Base-by-base conservation (phyloP, 805 yeast species). In the Candida xyloterini region DNA sequence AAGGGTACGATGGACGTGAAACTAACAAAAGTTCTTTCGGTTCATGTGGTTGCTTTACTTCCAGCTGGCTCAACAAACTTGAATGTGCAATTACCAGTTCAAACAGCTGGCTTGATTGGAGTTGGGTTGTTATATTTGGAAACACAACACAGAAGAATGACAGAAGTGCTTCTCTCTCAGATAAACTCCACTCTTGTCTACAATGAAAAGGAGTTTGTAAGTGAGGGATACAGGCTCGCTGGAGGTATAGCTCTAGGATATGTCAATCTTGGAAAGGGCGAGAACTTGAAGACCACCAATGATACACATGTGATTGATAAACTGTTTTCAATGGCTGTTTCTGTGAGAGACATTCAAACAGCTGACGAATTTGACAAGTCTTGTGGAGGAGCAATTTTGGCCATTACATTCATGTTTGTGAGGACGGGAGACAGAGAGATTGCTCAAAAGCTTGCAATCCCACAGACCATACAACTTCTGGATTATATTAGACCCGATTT, bases 51-150 rank as follows among this genome's bases (percentile, higher is more conserved):
- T 10, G 96, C 97, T 0, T 64, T 93, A 24, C 67, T 95, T 20
- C 99, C 99, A 0, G 78, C 77, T 10, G 97, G 97, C 0, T 89
- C 97, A 0, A 84, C 83, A 31, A 95, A 89, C 58, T 70, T 93
- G 52, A 87, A 91, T 59, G 95, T 95, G 7, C 77, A 86, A 2
- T 66, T 79, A 1, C 72, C 79, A 9, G 95, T 91, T 7, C 98
- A 93, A 59, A 79, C 95, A 0, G 96, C 97, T 0, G 98, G 97
- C 0, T 59, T 91, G 21, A 67, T 93, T 34, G 96, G 98, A 0
- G 78, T 93, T 40, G 99, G 99, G 0, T 66, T 95, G 38, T 66
- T 95, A 6, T 90, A 88, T 53, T 65, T 79, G 36, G 84, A 76
- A 36, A 76, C 88, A 5, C 89, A 81, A 46, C 95, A 89, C 56